These are phyloP conservation scores for Clavariopsis aquatica DNA, from an alignment of 495 filamentous ascomycete species.

Conservation along the genomic window DNA sequence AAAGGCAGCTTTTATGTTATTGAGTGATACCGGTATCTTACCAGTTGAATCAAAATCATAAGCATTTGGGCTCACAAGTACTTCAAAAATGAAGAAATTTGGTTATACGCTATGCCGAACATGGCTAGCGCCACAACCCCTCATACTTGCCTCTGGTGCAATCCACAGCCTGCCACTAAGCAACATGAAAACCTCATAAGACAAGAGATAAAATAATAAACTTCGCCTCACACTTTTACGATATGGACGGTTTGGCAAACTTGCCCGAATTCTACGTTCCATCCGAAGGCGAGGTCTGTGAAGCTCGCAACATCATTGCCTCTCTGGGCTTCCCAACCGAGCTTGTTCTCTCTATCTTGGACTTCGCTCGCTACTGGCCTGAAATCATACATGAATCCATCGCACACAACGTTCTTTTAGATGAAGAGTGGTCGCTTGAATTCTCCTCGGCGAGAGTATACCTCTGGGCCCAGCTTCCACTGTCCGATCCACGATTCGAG, in stretches of 20 bases:
- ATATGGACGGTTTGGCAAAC: background rate
- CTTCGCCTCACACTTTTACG: background rate
- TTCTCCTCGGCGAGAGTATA: conserved; percentile 2
- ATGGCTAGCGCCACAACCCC: background rate
- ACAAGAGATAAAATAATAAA: too few relatives aligned
- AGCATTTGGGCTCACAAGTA: background rate
- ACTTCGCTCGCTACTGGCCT: conserved; percentile 15
- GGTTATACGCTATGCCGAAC: background rate
- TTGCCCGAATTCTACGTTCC: background rate
- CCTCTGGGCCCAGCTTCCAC: background rate
- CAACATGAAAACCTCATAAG: too few relatives aligned
- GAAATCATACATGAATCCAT: conserved; percentile 1
- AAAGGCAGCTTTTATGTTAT: too few relatives aligned
- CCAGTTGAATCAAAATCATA: too few relatives aligned
- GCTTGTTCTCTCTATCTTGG: conserved; percentile 4
- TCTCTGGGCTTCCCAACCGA: conserved; percentile 5
- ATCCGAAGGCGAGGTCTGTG: background rate
- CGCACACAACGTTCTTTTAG: background rate
- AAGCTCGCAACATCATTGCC: background rate
- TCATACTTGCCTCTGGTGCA: background rate
- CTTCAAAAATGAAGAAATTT: background rate
- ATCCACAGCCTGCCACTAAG: background rate
- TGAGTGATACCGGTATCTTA: too few relatives aligned
- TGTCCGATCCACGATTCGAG: background rate
- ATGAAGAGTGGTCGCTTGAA: background rate